phyloP scores from a whole-genome alignment of 345 rosid genomes.

The Abelmoschus esculentus region DNA sequence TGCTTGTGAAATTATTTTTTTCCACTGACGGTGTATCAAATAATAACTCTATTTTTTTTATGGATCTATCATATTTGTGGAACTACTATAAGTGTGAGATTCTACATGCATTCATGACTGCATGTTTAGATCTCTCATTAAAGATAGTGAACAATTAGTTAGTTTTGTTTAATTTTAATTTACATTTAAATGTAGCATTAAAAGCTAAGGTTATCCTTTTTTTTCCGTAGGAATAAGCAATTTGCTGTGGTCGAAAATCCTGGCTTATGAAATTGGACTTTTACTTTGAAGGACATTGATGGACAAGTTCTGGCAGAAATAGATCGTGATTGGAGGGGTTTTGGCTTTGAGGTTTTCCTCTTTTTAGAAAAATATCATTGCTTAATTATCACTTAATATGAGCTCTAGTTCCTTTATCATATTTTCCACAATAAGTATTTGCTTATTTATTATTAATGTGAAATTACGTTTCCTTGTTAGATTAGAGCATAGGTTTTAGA shows the following conservation, averaged over 20 bases:
- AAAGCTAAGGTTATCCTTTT: conserved; percentile 12
- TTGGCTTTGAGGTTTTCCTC: conserved; percentile 76
- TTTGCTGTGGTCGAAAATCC: conserved; percentile 94
- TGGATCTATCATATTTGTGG: not conserved
- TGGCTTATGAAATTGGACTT: conserved; percentile 96
- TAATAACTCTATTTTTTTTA: not conserved
- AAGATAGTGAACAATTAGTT: not conserved
- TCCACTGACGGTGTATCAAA: too few relatives aligned
- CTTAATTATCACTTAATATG: not conserved
- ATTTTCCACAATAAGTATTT: not conserved
- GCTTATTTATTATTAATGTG: not conserved
- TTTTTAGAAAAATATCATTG: not conserved
- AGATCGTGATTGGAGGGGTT: conserved; percentile 97
- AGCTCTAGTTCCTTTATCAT: not conserved
- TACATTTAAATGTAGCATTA: not conserved
- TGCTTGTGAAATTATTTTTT: too few relatives aligned
- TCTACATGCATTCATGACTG: not conserved
- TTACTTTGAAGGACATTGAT: conserved; percentile 73
- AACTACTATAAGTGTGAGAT: not conserved
- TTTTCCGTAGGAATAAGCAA: conserved; percentile 60
- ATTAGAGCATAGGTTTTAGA: not conserved
- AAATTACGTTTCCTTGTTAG: not conserved
- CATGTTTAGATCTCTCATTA: not conserved
- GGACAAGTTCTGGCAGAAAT: conserved; percentile 74
- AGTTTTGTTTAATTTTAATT: not conserved